A percentile compares a stretch with the other conserved stretches of the same genome.
Conservation (phyloP, 257 asterid species). For the Solanum rostratum region DNA sequence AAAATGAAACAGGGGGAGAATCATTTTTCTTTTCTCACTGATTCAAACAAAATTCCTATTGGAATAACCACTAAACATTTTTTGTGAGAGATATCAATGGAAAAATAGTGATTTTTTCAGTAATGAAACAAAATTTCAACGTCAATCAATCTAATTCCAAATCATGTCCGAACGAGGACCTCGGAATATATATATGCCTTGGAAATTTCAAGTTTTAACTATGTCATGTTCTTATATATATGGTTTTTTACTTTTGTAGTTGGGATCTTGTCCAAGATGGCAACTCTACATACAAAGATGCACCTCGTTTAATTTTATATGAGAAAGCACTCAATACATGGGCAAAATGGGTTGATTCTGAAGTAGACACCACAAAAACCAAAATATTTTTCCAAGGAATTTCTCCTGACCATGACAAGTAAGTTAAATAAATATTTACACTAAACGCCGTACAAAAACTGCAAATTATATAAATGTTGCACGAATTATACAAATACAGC, state of each 20-base stretch:
- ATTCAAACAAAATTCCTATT: background rate
- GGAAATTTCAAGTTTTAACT: background rate
- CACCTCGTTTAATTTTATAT: conserved; percentile 31
- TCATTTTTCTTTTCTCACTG: background rate
- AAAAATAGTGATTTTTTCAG: background rate
- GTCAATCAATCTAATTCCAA: background rate
- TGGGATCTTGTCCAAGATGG: conserved; percentile 52
- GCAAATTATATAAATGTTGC: too few relatives aligned
- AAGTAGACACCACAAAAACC: conserved; percentile 20
- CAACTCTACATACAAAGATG: conserved; percentile 19
- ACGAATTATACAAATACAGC: too few relatives aligned
- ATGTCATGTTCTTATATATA: background rate
- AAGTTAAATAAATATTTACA: background rate
- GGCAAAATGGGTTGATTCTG: conserved; percentile 44
- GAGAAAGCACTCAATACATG: conserved; percentile 37
- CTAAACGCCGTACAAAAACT: too few relatives aligned
- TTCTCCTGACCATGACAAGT: conserved; percentile 55
- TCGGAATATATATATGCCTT: background rate
- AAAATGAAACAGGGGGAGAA: too few relatives aligned
- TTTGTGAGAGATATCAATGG: background rate
- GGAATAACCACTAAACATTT: background rate
- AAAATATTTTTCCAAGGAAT: conserved; percentile 48
- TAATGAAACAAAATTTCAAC: background rate
- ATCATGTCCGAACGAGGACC: background rate
- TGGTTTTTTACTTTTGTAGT: conserved; percentile 3